Evolutionary conservation across 2,329 filamentous ascomycete genomes (phyloP).

Genomic region (Thelonectria blattea): DNA sequence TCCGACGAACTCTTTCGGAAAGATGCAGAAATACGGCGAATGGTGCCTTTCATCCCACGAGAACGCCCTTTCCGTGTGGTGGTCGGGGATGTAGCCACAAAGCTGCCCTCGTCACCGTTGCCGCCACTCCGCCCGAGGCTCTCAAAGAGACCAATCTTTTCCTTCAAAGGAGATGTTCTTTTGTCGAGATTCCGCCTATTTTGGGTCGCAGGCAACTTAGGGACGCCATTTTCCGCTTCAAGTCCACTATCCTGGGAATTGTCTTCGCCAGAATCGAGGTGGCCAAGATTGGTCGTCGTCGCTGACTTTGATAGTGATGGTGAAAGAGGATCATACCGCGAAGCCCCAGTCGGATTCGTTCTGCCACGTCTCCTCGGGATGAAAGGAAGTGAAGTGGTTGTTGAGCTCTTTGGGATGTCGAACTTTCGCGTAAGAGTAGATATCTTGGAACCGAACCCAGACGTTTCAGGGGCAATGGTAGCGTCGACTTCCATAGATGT

Average conservation of each 20-base stretch:
- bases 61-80: neutral
- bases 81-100: neutral
- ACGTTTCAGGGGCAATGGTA: constrained; percentile 14
- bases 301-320: constrained; percentile 15
- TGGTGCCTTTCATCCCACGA: constrained; percentile 19
- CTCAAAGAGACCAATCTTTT: constrained; percentile 43
- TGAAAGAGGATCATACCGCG: constrained; percentile 2
- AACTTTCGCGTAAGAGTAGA: constrained; percentile 33
- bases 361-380: constrained; percentile 20
- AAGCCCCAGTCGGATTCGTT: neutral
- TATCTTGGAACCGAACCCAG: constrained; percentile 31
- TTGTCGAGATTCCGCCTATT: constrained; percentile 15
- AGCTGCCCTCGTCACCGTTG: neutral
- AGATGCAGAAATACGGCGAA: constrained; percentile 31
- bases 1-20: constrained; percentile 27
- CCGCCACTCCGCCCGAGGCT: constrained; percentile 27
- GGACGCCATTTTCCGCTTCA: neutral
- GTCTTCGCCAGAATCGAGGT: neutral
- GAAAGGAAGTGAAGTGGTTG: constrained; percentile 16
- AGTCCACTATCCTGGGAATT: constrained; percentile 5
- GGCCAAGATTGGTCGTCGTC: constrained; percentile 10
- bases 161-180: constrained; percentile 30
- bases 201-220: neutral
- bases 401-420: constrained; percentile 22
- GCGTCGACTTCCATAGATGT: neutral